phyloP scores from a whole-genome alignment of 177 flowering plant species.

The Vitis hybrid region DNA sequence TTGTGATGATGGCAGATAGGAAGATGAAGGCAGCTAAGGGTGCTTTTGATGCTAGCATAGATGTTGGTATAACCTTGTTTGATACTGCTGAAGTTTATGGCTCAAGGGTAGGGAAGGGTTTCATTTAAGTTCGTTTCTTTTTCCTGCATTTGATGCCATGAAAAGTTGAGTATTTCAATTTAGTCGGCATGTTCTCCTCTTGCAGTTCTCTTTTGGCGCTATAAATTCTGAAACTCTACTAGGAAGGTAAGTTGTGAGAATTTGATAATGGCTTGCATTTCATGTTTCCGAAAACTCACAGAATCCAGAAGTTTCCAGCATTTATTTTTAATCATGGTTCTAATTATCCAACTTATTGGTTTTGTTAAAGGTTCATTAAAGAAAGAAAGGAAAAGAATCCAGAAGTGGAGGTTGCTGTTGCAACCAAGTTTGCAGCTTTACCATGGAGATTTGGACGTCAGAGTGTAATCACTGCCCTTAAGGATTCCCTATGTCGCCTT shows the following conservation, averaged over 20 bases:
- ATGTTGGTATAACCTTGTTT: conserved; percentile 70
- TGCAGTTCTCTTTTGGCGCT: conserved; percentile 84
- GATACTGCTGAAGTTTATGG: conserved; percentile 98
- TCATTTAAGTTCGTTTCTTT: conserved; percentile 3
- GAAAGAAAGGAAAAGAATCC: conserved; percentile 76
- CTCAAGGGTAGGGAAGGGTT: conserved; percentile 52
- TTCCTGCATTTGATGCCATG: not conserved
- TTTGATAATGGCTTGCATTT: not conserved
- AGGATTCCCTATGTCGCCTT: conserved; percentile 78
- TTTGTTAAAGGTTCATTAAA: conserved; percentile 61
- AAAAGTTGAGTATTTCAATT: too few relatives aligned
- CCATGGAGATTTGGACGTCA: conserved; percentile 96
- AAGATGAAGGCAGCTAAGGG: conserved; percentile 82
- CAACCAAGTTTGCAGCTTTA: conserved; percentile 95
- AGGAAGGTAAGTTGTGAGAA: conserved; percentile 63
- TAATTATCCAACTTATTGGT: not conserved
- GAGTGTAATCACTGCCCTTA: conserved; percentile 80
- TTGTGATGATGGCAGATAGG: conserved; percentile 53
- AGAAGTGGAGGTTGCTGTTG: conserved; percentile 63
- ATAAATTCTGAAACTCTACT: conserved; percentile 84
- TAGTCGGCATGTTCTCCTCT: not conserved
- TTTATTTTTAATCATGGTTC: not conserved
- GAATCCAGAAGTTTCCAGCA: not conserved
- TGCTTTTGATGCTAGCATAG: conserved; percentile 84
- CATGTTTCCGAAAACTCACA: not conserved